Conservation (phyloP, 495 filamentous ascomycete genomes). For the Neurospora sp. region DNA sequence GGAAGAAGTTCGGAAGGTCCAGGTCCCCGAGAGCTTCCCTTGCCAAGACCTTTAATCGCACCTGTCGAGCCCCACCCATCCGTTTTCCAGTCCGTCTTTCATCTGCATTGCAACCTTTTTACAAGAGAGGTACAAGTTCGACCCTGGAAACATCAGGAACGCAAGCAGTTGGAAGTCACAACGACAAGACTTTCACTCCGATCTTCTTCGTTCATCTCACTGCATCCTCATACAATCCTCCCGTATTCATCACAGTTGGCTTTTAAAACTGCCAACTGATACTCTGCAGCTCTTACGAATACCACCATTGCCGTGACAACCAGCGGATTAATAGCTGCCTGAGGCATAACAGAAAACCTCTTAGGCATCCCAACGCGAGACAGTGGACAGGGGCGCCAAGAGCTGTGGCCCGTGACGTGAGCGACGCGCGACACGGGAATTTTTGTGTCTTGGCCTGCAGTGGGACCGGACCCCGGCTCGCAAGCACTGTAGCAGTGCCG, state of each 20-base stretch:
- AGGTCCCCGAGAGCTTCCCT: neutral
- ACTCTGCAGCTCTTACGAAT: neutral
- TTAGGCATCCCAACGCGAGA: constrained; percentile 5
- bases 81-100: neutral
- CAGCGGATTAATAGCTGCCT: constrained; percentile 1
- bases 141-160: neutral
- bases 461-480: neutral
- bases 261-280: neutral
- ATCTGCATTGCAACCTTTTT: neutral
- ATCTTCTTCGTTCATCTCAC: neutral
- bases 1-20: neutral
- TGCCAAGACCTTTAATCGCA: neutral
- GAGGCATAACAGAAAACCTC: constrained; percentile 3
- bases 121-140: neutral
- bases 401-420: neutral
- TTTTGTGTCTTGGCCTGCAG: constrained; percentile 1
- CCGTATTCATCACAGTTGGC: neutral
- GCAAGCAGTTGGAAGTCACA: neutral
- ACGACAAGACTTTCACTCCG: neutral
- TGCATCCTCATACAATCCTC: neutral
- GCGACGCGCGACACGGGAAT: constrained; percentile 3
- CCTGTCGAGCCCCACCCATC: neutral
- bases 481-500: neutral
- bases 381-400: neutral
- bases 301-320: neutral